Evolutionary conservation across 2,329 filamentous ascomycete genomes (phyloP).

Genomic region (Elsinoe batatas): DNA sequence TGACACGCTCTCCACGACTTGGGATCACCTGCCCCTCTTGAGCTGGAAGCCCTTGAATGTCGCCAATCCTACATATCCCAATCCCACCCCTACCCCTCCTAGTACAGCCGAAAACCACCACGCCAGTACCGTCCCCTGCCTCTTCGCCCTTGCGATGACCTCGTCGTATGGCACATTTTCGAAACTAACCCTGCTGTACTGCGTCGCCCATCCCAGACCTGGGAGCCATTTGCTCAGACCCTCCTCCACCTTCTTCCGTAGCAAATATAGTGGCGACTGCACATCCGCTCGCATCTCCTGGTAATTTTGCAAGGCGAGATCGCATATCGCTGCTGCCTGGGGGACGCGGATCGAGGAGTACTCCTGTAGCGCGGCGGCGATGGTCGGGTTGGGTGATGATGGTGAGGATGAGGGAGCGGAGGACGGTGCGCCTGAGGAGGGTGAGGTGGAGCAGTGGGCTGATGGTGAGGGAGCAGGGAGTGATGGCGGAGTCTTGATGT

Average conservation of each 20-base stretch:
- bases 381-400: conserved; percentile 17
- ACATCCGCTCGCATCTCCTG: conserved; percentile 87
- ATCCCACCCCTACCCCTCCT: conserved; percentile 24
- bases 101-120: conserved; percentile 40
- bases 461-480: not conserved
- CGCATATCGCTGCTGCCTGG: conserved; percentile 84
- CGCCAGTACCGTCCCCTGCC: conserved; percentile 48
- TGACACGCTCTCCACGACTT: no score
- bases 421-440: not conserved
- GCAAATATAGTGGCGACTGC: conserved; percentile 61
- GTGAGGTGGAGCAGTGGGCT: not conserved
- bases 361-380: conserved; percentile 49
- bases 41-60: conserved; percentile 22
- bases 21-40: no score
- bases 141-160: conserved; percentile 58
- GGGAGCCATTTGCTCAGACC: conserved; percentile 67
- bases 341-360: conserved; percentile 66
- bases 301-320: conserved; percentile 85
- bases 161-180: conserved; percentile 86
- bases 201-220: conserved; percentile 74
- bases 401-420: conserved; percentile 7
- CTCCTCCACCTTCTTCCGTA: conserved; percentile 83
- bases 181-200: conserved; percentile 88
- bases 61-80: conserved; percentile 22
- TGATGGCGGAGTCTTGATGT: not conserved